Conservation (phyloP, 179 eudicot genomes). For the Patellifolia procumbens region DNA sequence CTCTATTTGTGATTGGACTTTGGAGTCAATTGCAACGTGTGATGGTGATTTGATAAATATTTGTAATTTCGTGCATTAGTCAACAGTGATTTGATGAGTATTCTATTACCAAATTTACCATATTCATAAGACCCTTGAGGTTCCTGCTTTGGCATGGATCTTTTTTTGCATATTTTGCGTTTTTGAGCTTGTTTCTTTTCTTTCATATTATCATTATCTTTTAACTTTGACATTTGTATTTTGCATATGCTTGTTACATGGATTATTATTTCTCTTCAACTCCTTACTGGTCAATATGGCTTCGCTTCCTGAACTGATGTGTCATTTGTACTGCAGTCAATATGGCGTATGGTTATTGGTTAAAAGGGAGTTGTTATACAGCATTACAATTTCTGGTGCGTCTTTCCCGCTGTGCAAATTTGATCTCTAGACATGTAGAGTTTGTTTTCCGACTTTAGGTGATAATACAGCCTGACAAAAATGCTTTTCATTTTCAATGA, state of each 20-base stretch:
- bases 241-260: neutral
- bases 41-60: neutral
- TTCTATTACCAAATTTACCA: no score
- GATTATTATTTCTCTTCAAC: conserved; percentile 8
- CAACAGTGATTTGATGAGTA: no score
- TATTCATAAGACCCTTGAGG: neutral
- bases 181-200: neutral
- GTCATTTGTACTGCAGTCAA: conserved; percentile 57
- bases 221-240: neutral
- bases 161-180: conserved; percentile 1
- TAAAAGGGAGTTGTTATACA: conserved; percentile 62
- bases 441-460: neutral
- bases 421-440: neutral
- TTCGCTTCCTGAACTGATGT: conserved; percentile 20
- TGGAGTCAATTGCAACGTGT: neutral
- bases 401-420: conserved; percentile 16
- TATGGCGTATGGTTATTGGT: conserved; percentile 91
- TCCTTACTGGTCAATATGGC: neutral
- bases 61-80: no score
- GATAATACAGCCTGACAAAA: neutral
- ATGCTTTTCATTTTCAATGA: no score
- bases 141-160: neutral
- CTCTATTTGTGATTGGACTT: no score
- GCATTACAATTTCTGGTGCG: conserved; percentile 75
- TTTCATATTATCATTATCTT: no score